Conservation (phyloP, 306 rosid genomes). For the Prunus kanzakura region DNA sequence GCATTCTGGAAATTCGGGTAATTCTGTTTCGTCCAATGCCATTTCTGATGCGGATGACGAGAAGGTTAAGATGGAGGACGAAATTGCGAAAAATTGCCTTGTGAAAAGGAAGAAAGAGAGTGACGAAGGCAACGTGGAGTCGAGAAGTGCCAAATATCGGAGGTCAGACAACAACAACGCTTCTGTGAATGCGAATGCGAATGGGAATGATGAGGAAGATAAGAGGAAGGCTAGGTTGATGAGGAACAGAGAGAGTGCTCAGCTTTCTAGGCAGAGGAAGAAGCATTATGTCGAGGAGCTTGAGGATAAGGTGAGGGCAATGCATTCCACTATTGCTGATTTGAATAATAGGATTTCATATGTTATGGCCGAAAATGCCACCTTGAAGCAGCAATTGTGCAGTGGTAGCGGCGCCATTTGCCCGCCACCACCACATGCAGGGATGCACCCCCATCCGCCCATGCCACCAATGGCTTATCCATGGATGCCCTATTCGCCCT, state of each 20-base stretch:
- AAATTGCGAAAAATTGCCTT: constrained; percentile 32
- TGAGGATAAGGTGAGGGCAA: constrained; percentile 78
- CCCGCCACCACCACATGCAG: constrained; percentile 49
- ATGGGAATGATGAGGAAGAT: constrained; percentile 46
- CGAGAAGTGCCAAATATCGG: constrained; percentile 54
- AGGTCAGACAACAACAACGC: constrained; percentile 29
- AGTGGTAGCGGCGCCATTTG: constrained; percentile 51
- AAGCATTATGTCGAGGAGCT: constrained; percentile 96
- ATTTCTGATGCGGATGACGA: constrained; percentile 19
- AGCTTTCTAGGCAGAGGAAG: constrained; percentile 95
- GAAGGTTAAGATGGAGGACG: constrained; percentile 53
- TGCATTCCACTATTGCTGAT: constrained; percentile 84
- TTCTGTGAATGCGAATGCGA: constrained; percentile 23
- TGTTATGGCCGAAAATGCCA: constrained; percentile 82
- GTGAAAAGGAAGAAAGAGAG: constrained; percentile 76
- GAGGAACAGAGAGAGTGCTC: constrained; percentile 97
- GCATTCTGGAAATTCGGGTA: constrained; percentile 24
- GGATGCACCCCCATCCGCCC: constrained; percentile 72
- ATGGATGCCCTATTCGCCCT: constrained; percentile 75
- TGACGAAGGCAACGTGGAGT: constrained; percentile 44
- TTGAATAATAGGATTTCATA: constrained; percentile 65
- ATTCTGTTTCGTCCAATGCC: neutral
- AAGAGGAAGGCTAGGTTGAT: constrained; percentile 76
- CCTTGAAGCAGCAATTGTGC: constrained; percentile 77
- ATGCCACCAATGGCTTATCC: constrained; percentile 76